These are phyloP conservation scores for Macadamia tetraphylla DNA, from an alignment of 164 flowering plant genomes.

Conservation along the genomic window DNA sequence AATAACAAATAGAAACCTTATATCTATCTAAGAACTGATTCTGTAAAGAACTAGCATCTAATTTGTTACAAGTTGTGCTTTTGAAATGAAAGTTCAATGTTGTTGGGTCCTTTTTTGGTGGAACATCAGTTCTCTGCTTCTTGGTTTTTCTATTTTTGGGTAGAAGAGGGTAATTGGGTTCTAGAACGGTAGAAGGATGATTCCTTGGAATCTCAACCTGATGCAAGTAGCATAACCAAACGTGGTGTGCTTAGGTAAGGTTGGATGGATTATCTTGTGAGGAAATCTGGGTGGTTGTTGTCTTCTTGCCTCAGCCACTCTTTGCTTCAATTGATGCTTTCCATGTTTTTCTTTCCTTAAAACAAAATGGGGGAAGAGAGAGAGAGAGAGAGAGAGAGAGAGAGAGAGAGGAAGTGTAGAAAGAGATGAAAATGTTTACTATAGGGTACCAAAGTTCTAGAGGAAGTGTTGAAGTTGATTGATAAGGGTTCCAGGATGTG, in stretches of 20 bases:
- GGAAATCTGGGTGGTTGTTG: too few species aligned
- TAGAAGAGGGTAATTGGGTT: neutral
- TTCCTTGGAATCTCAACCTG: neutral
- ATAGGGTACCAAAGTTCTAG: too few species aligned
- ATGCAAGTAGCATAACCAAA: neutral
- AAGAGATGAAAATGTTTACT: too few species aligned
- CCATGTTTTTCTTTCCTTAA: too few species aligned
- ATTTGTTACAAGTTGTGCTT: neutral
- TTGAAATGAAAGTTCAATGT: neutral
- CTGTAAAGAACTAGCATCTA: neutral
- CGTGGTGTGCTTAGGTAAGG: neutral
- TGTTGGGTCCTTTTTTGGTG: neutral
- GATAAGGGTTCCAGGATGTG: neutral
- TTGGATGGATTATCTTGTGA: neutral
- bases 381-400: too few species aligned
- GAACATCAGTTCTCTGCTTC: neutral
- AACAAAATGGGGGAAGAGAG: too few species aligned
- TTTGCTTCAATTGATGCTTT: too few species aligned
- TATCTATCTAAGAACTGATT: too few species aligned
- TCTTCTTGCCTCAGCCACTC: too few species aligned
- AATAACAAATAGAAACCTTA: neutral
- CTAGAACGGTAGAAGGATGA: neutral
- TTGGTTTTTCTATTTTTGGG: neutral
- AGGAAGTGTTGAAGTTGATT: too few species aligned
- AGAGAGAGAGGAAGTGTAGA: too few species aligned